These are phyloP conservation scores for Paraglomus occultum DNA, from an alignment of 192 early-diverging fungal species.

Conservation along the genomic window DNA sequence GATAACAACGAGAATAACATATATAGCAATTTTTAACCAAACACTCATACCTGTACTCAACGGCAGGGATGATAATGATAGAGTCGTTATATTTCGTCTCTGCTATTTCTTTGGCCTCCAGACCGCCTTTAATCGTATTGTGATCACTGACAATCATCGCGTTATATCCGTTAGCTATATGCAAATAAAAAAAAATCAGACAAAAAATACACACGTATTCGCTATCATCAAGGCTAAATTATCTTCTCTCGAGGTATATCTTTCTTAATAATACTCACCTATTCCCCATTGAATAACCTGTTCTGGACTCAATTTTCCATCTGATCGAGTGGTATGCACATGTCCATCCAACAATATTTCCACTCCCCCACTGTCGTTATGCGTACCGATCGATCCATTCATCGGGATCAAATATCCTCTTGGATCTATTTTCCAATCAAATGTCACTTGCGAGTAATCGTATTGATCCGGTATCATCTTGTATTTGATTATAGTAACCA, in stretches of 20 bases:
- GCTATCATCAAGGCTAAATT: background rate
- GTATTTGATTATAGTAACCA: conserved; percentile 4
- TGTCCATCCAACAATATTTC: conserved; percentile 66
- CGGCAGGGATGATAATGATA: conserved; percentile 63
- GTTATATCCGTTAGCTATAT: conserved; percentile 63
- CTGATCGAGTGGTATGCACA: conserved; percentile 60
- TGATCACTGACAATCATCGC: conserved; percentile 72
- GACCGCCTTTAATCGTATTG: conserved; percentile 60
- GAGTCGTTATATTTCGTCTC: conserved; percentile 45
- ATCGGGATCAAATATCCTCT: conserved; percentile 45
- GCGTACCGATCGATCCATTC: conserved; percentile 34
- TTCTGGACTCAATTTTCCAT: conserved; percentile 56
- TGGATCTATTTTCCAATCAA: conserved; percentile 52
- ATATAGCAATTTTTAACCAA: background rate
- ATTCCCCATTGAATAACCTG: conserved; percentile 62
- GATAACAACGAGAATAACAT: background rate
- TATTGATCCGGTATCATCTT: conserved; percentile 27
- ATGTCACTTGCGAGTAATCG: conserved; percentile 39
- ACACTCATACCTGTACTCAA: conserved; percentile 57
- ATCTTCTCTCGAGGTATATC: background rate
- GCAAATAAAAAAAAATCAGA: background rate
- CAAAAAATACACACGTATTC: background rate
- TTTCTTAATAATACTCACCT: conserved; percentile 40
- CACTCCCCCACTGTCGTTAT: conserved; percentile 31
- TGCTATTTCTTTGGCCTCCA: conserved; percentile 58